Evolutionary conservation across 129 eudicot genomes (phyloP), one percentile per base, ranked within the genome.

Genomic region (Pittosporum tobira): DNA sequence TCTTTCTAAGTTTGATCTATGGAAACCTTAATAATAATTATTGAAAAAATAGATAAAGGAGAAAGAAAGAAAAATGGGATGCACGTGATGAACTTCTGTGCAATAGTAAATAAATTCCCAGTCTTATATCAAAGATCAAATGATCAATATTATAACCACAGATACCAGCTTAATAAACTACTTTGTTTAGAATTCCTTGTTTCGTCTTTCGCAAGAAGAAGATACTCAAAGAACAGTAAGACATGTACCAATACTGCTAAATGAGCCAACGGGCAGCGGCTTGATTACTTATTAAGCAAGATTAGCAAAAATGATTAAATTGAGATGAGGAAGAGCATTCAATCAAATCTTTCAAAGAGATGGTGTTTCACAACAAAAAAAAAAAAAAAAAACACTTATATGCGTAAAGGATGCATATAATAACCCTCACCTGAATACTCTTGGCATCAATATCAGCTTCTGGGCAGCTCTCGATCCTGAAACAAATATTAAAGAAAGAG

Each of bases 401-500:
- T 38, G 38, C 47, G 7, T 48, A 34, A 13, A 48, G 20, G 6
- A 48, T 2, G 57, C 50, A 45, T 19, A 28, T 1, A n/a, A n/a
- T n/a, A 62, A 8, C 44, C 11, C 78, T 44, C 38, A 85, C 97
- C 94, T 89, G 88, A 73, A 61, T 85, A 64, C 56, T 71, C 71
- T 77, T 77, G 67, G 63, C 75, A 61, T 82, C 94, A 37, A 52
- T 56, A 16, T 80, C 95, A 61, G 78, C 73, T 51, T 56, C 87
- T 42, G 78, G 63, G 48, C 62, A 26, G 43, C 59, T 67, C 56
- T 85, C 77, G 51, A 77, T 64, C 87, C 95, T 90, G 75, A 60
- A 48, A 69, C 54, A 64, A 58, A 55, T 46, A 64, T 14, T 60
- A 57, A 49, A 69, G 40, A n/a, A 37, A 28, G 47, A 43, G 67